These are phyloP conservation scores for Kwoniella sp. DNA, from an alignment of 768 basidiomycete species.

Conservation along the genomic window DNA sequence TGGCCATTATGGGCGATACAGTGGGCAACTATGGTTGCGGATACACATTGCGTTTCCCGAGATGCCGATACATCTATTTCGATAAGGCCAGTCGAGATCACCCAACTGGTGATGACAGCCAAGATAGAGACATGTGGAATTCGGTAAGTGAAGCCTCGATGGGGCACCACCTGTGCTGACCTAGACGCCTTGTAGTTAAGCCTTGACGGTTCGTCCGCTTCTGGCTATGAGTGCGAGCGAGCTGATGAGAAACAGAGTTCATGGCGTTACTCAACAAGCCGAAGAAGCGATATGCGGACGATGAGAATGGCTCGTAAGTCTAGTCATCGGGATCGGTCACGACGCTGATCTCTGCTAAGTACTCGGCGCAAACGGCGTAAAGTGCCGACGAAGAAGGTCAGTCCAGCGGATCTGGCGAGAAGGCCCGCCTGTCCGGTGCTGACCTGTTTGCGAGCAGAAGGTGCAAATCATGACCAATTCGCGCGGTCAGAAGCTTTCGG, in stretches of 20 bases:
- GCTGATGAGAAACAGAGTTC: slow-evolving; percentile 25
- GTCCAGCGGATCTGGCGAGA: neutral
- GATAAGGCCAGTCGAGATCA: slow-evolving; percentile 53
- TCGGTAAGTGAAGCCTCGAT: slow-evolving; percentile 19
- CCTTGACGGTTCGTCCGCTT: slow-evolving; percentile 13
- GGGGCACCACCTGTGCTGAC: neutral
- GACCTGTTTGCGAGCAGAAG: slow-evolving; percentile 13
- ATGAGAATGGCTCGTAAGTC: slow-evolving; percentile 37
- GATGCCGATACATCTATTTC: slow-evolving; percentile 72
- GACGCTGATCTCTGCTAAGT: neutral
- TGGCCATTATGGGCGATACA: slow-evolving; percentile 3
- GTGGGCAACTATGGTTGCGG: slow-evolving; percentile 77
- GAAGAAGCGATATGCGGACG: slow-evolving; percentile 33
- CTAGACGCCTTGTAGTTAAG: slow-evolving; percentile 16
- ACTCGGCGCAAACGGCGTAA: slow-evolving; percentile 12
- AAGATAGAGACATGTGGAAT: slow-evolving; percentile 52
- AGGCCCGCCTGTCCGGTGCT: neutral
- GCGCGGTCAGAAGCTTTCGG: slow-evolving; percentile 61
- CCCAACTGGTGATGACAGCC: slow-evolving; percentile 25
- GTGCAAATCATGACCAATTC: slow-evolving; percentile 51
- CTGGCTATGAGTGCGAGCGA: neutral
- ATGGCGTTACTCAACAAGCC: slow-evolving; percentile 29
- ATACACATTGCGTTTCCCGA: slow-evolving; percentile 90
- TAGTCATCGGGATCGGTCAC: neutral
- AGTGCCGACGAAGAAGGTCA: slow-evolving; percentile 23